A percentile compares a stretch with the other conserved stretches of the same genome.
These are phyloP conservation scores for Amanita pallidorosea DNA, from an alignment of 768 basidiomycete genomes.

Conservation along the genomic window DNA sequence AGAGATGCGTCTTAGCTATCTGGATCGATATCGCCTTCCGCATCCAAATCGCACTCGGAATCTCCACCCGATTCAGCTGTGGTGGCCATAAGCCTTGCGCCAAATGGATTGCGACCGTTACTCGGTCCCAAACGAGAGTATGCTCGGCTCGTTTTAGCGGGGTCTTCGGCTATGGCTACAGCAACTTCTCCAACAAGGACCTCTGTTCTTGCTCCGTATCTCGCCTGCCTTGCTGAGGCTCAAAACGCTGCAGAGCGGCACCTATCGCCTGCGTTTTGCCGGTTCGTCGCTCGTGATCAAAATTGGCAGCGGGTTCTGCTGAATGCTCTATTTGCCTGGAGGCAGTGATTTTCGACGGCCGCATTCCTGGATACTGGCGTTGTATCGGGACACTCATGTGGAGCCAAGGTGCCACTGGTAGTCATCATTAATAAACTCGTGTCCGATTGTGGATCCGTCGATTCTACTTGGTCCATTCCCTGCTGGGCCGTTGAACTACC, in stretches of 20 bases:
- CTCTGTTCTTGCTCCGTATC: neutral
- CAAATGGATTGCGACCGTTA: neutral
- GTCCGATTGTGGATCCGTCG: neutral
- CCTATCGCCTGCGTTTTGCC: neutral
- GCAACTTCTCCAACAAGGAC: neutral
- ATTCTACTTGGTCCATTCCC: neutral
- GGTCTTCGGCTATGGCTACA: neutral
- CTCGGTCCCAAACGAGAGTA: neutral
- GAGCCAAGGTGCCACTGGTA: neutral
- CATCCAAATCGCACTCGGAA: constrained; percentile 9
- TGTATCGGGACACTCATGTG: neutral
- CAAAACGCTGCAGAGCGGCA: neutral
- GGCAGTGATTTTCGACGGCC: neutral
- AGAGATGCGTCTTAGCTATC: constrained; percentile 12
- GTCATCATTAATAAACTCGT: neutral
- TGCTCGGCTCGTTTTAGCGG: too few species aligned
- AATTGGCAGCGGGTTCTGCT: neutral
- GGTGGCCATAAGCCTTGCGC: neutral
- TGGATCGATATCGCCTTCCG: constrained; percentile 15
- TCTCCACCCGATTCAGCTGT: constrained; percentile 1
- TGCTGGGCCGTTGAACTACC: constrained; percentile 15
- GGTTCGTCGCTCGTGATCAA: neutral
- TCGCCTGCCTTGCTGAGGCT: neutral
- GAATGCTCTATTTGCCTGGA: neutral
- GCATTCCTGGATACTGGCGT: neutral